Evolutionary conservation across 768 basidiomycete genomes (phyloP), one percentile per base, ranked within the genome.

Genomic region (Albatrellus ellisii): DNA sequence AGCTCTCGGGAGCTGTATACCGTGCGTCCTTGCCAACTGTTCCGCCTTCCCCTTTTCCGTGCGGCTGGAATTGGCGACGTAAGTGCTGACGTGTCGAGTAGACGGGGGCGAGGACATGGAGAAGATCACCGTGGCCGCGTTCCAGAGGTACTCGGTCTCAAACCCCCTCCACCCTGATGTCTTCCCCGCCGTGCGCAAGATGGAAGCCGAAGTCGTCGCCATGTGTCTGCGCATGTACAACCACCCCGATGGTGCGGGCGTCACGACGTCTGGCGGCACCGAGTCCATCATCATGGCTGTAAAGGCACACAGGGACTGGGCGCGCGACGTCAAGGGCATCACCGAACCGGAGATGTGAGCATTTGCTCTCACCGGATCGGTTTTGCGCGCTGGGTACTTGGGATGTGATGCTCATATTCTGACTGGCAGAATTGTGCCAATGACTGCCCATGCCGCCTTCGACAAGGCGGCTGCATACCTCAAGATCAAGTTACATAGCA

Each of bases 291-390:
- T 99, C 37, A 91, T 97, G 90, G 79, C 90, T 2, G 71, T 89
- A 50, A 97, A 97, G 66, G 85, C 91, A 0, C 79, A 99, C 56
- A 74, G 90, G 11, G 91, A 97, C 49, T 95, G 92, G 87, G 94
- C 88, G 5, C 64, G 70, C 34, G 71, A 66, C 1, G 78, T 79
- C 29, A 92, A 90, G 58, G 88, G 89, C 6, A 87, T 97, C 51
- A 87, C 72, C 0, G 73, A 82, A 46, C 94, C 94, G 1, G 94
- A 99, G 58, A 91, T 98, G 92, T 89, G 47, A 26, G 77, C 61
- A 14, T 7, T 40, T 0, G 12, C 46, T 35, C 34, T 29, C n/a
- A n/a, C n/a, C n/a, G n/a, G n/a, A n/a, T n/a, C n/a, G n/a, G n/a
- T n/a, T n/a, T n/a, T n/a, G n/a, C n/a, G n/a, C n/a, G n/a, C n/a